A percentile compares a stretch with the other conserved stretches of the same genome.
Evolutionary conservation across 2,329 filamentous ascomycete genomes (phyloP).

Genomic region (Pyricularia sp.): DNA sequence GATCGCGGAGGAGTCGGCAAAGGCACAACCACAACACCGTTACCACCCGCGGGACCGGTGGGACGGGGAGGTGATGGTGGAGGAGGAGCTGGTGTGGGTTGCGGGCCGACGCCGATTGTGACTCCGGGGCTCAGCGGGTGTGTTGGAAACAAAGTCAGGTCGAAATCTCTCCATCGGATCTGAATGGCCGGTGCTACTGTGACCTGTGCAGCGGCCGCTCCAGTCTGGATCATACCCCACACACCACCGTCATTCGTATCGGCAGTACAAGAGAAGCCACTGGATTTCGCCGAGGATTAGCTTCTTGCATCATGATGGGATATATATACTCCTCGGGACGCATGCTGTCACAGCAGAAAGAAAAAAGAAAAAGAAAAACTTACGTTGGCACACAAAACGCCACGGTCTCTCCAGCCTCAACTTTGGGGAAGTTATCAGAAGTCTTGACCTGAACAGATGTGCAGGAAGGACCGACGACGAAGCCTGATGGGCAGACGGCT

Average conservation of each 20-base stretch:
- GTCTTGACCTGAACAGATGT: constrained; percentile 10
- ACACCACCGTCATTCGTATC: constrained; percentile 29
- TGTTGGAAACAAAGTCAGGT: constrained; percentile 24
- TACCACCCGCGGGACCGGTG: not conserved
- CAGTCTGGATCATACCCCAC: constrained; percentile 22
- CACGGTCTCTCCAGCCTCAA: constrained; percentile 12
- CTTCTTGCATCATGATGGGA: not conserved
- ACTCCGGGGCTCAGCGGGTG: constrained; percentile 25
- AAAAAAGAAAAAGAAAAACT: constrained; percentile 4
- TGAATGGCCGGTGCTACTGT: constrained; percentile 27
- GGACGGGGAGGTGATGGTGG: not conserved
- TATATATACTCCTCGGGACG: no score
- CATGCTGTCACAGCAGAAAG: not conserved
- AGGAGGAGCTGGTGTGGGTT: not conserved
- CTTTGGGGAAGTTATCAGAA: constrained; percentile 9
- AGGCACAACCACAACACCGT: not conserved
- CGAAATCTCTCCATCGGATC: constrained; percentile 25
- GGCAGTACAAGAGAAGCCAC: constrained; percentile 27
- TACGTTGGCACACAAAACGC: constrained; percentile 16
- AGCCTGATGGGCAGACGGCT: constrained; percentile 27
- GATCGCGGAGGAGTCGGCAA: not conserved
- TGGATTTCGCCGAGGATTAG: constrained; percentile 5
- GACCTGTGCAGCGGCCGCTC: constrained; percentile 9
- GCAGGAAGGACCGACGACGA: constrained; percentile 22
- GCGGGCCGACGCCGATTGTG: constrained; percentile 9